Base-by-base conservation (phyloP, 2,329 filamentous ascomycete genomes). In the Ascochyta koolunga region DNA sequence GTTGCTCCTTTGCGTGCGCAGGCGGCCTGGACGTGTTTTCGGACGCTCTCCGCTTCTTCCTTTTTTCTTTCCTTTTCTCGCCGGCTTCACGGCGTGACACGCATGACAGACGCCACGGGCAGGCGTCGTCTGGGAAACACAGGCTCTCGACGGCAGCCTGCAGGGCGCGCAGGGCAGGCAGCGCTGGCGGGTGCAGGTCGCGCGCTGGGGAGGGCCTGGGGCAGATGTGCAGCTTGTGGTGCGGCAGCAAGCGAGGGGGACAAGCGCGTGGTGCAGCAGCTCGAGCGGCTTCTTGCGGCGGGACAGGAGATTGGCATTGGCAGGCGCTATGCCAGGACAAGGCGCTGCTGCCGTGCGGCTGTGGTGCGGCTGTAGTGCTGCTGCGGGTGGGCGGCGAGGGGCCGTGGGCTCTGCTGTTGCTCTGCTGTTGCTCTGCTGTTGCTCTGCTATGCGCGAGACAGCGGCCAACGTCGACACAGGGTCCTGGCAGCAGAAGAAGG, bases 191-290 rank as follows among this genome's bases (percentile, higher is more conserved):
- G 40, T 24, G 41, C 40, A 40, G 48, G 39, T 44, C 39, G 35
- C 39, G 16, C 39, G 25, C 47, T 41, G 24, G 37, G 35, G 36
- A 39, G 33, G 19, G 31, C 24, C 27, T 45, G 36, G 42, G 39
- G 46, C 25, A 49, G 48, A n/a, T n/a, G n/a, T n/a, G n/a, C n/a
- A n/a, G n/a, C n/a, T n/a, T n/a, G 38, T 33, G 50, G 54, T 61
- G 54, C 61, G 58, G 58, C 42, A 39, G 38, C 47, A 49, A 41
- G 37, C 45, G 37, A 40, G 22, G 29, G 29, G 13, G 27, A 36
- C 37, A 36, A 33, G 45, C 45, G 45, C 29, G 45, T 18, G 39
- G 16, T 42, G 39, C 39, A 21, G 39, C 18, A 21, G 39, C 18
- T 42, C 27, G 11, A 29, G 35, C 51, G 41, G 51, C 21, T 24